phyloP scores from a whole-genome alignment of 768 basidiomycete genomes.

The Asterophora lycoperdoides region DNA sequence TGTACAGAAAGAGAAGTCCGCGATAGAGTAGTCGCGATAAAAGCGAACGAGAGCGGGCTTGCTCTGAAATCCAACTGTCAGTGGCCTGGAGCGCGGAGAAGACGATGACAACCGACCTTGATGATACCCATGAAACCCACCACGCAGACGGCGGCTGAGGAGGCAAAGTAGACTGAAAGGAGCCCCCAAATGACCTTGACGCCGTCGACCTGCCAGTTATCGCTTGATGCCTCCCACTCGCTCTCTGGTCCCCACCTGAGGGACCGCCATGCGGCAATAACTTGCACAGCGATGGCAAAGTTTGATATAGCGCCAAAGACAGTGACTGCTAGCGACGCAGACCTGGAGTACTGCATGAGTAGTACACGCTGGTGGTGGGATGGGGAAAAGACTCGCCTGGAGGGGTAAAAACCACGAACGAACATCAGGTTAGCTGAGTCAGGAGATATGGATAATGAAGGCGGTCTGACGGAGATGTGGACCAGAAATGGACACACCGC shows the following conservation, averaged over 20 bases:
- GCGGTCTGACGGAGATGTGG: not conserved
- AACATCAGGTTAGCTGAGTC: conserved; percentile 18
- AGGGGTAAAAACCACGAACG: conserved; percentile 7
- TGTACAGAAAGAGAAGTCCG: conserved; percentile 69
- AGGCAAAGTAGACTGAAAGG: conserved; percentile 60
- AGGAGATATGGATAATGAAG: not conserved
- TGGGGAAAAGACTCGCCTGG: conserved; percentile 8
- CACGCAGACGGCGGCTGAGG: conserved; percentile 57
- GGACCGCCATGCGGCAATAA: conserved; percentile 23
- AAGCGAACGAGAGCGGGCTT: conserved; percentile 66
- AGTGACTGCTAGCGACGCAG: conserved; percentile 25
- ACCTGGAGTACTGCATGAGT: conserved; percentile 22
- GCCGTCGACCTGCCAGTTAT: conserved; percentile 38
- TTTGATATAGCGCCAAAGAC: conserved; percentile 28
- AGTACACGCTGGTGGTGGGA: not conserved
- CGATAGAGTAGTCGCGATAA: conserved; percentile 79
- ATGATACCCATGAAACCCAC: conserved; percentile 68
- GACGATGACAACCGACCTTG: conserved; percentile 41
- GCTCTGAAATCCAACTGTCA: conserved; percentile 36
- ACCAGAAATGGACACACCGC: not conserved
- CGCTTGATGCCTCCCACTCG: conserved; percentile 41
- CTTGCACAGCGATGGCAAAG: conserved; percentile 26
- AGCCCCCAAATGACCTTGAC: conserved; percentile 57
- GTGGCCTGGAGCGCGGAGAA: not conserved
- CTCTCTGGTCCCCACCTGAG: conserved; percentile 44